Evolutionary conservation across 1,284 basidiomycete genomes (phyloP).

Genomic region (Malassezia sp.): DNA sequence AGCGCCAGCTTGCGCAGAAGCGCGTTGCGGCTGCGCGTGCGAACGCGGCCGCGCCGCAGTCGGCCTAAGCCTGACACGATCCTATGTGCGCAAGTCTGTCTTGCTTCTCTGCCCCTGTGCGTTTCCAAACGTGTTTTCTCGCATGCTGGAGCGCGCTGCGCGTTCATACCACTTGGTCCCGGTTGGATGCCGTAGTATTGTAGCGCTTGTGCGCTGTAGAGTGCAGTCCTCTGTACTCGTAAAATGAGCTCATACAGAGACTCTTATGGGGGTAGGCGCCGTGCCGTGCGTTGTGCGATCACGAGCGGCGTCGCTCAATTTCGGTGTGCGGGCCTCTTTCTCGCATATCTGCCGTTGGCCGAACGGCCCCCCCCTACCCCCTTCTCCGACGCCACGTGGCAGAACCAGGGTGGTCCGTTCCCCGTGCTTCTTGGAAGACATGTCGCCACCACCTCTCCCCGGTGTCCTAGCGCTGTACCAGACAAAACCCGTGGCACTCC

Average conservation of each 20-base stretch:
- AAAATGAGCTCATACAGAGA: neutral
- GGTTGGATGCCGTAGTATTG: constrained; percentile 16
- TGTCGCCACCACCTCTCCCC: constrained; percentile 1
- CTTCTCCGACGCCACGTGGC: too few relatives aligned
- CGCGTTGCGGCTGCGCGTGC: constrained; percentile 35
- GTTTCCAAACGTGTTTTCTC: neutral
- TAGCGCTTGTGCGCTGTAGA: constrained; percentile 11
- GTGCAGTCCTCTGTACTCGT: neutral
- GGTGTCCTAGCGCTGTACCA: constrained; percentile 27
- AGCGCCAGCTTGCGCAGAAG: constrained; percentile 42
- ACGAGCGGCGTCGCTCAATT: neutral
- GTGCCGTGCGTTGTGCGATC: neutral
- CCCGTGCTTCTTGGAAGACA: neutral
- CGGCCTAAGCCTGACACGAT: constrained; percentile 5
- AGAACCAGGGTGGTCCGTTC: neutral
- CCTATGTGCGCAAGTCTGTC: neutral
- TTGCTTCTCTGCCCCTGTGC: neutral
- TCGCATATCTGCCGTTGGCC: too few relatives aligned
- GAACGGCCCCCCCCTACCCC: too few relatives aligned
- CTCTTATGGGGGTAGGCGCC: neutral
- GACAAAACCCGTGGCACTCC: constrained; percentile 20
- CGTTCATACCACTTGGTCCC: constrained; percentile 5
- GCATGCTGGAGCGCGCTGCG: neutral
- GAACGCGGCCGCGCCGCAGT: constrained; percentile 8
- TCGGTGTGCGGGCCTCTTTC: neutral